Evolutionary conservation across 805 yeast species (phyloP).

Genomic region (Clavispora vitiphila): DNA sequence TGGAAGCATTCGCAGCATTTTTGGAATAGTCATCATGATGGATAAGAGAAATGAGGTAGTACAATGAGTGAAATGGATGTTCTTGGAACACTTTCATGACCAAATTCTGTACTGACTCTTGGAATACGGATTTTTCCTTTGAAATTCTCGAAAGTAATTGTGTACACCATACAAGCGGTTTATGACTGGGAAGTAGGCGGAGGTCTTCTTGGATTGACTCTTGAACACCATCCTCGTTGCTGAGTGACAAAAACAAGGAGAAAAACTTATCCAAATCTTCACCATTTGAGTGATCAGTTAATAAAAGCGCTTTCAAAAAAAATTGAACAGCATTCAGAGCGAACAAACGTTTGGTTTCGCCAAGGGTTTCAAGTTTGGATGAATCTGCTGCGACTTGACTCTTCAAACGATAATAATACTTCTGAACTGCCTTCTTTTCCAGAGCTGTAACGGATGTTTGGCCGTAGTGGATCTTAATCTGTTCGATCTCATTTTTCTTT

Average conservation of each 20-base stretch:
- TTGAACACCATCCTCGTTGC: conserved; percentile 42
- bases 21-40: conserved; percentile 34
- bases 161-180: conserved; percentile 74
- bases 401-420: conserved; percentile 46
- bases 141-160: conserved; percentile 73
- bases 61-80: conserved; percentile 73
- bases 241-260: conserved; percentile 74
- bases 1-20: conserved; percentile 24
- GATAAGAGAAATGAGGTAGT: conserved; percentile 55
- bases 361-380: conserved; percentile 37
- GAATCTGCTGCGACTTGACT: conserved; percentile 47
- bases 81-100: conserved; percentile 43
- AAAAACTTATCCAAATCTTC: conserved; percentile 71
- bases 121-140: conserved; percentile 49
- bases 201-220: conserved; percentile 34
- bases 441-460: conserved; percentile 34
- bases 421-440: conserved; percentile 50
- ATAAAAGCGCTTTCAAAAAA: conserved; percentile 51
- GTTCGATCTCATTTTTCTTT: conserved; percentile 45
- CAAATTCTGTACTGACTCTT: conserved; percentile 44
- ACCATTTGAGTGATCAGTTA: conserved; percentile 35
- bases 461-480: conserved; percentile 41
- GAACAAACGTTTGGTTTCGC: conserved; percentile 37
- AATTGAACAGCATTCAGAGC: conserved; percentile 52
- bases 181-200: conserved; percentile 46